These are phyloP conservation scores for Capsicum pubescens DNA, from an alignment of 257 asterid genomes.

Conservation along the genomic window DNA sequence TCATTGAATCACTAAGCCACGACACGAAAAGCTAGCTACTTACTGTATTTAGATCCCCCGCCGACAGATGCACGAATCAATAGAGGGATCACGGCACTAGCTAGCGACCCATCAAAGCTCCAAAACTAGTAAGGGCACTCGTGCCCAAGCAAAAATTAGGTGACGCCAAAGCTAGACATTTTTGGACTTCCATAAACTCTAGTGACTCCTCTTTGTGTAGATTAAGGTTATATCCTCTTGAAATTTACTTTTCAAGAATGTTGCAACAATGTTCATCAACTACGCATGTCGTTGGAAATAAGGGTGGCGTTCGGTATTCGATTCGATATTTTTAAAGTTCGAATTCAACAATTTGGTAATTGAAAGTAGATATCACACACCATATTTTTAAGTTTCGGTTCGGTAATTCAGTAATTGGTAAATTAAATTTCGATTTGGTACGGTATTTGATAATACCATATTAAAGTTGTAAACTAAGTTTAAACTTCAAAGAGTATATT, in stretches of 20 bases:
- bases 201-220: neutral
- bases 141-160: neutral
- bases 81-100: neutral
- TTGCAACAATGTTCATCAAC: neutral
- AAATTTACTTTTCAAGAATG: neutral
- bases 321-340: no score
- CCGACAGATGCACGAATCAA: neutral
- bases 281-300: neutral
- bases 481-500: no score
- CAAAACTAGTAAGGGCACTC: constrained; percentile 4
- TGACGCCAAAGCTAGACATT: neutral
- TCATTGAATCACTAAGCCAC: no score
- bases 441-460: no score
- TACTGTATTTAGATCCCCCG: neutral
- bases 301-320: no score
- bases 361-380: no score
- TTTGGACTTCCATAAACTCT: neutral
- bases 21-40: neutral
- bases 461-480: no score
- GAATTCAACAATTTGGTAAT: no score
- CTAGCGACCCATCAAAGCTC: neutral
- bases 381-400: no score
- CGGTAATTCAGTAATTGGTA: no score
- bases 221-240: neutral
- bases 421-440: no score